Evolutionary conservation across 192 early-diverging fungal genomes (phyloP).

Genomic region (Linnemannia hyalina): DNA sequence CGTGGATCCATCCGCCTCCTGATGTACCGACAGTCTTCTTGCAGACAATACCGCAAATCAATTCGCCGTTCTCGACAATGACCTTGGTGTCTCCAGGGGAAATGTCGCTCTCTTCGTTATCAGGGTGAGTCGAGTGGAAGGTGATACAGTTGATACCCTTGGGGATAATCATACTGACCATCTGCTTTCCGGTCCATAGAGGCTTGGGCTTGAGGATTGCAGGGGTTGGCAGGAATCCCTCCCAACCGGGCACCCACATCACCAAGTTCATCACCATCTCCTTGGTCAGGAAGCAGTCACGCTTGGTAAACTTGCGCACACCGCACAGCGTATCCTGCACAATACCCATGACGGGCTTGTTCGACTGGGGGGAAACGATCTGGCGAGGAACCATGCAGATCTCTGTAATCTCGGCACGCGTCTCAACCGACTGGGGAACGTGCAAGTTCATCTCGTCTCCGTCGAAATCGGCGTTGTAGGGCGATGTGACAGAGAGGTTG

Average conservation of each 20-base stretch:
- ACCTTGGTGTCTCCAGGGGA: constrained; percentile 94
- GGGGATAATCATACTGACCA: constrained; percentile 92
- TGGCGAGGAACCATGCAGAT: constrained; percentile 99
- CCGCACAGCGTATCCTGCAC: constrained; percentile 99
- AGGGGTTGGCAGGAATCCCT: constrained; percentile 93
- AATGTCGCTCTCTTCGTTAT: constrained; percentile 81
- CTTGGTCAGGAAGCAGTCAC: constrained; percentile 88
- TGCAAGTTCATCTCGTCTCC: constrained; percentile 99
- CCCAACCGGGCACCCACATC: constrained; percentile 97
- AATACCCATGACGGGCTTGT: constrained; percentile 99
- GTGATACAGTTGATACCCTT: constrained; percentile 93
- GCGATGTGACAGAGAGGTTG: constrained; percentile 96
- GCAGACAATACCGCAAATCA: constrained; percentile 94
- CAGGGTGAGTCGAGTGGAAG: constrained; percentile 82
- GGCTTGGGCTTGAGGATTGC: constrained; percentile 95
- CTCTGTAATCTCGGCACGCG: constrained; percentile 94
- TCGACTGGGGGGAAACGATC: constrained; percentile 97
- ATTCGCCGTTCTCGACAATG: constrained; percentile 91
- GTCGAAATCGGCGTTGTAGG: constrained; percentile 99
- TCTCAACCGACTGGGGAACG: constrained; percentile 97
- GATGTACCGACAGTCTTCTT: constrained; percentile 94
- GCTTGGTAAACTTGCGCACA: constrained; percentile 93
- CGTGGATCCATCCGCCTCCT: constrained; percentile 90
- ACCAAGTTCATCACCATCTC: constrained; percentile 97
- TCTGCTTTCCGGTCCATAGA: constrained; percentile 99